Base-by-base conservation (phyloP, 305 asterid species). In the Solanum hybrid region DNA sequence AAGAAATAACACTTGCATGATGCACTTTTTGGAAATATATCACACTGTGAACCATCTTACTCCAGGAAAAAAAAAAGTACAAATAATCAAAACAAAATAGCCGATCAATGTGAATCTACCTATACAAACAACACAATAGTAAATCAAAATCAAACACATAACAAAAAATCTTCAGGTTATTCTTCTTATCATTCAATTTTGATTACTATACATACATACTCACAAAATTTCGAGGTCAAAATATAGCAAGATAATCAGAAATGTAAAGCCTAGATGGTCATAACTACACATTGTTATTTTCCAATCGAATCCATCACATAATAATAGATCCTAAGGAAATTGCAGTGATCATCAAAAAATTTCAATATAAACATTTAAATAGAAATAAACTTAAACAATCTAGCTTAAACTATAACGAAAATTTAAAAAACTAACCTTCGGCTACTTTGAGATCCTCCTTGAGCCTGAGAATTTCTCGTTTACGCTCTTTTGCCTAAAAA, bases 1-100 rank as follows among this genome's bases (percentile, higher is more conserved):
- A 93, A 96, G 95, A 96, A 98, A 93, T 95, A 96, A 95, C 99
- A 98, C 89, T 95, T 98, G 95, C 99, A 98, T 32, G 95, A 91
- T 76, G 93, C 94, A 89, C 90, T 91, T 91, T 91, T 94, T 19
- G 98, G 98, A 94, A 94, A 95, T 87, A 95, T 90, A 90, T 95
- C 99, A 38, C 89, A 94, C 88, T 94, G 96, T 89, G 93, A 86
- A 45, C 97, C 96, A 90, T 95, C 99, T 97, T 92, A 77, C 64
- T 38, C 86, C 64, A 37, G 45, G 2, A 22, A n/a, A 11, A 76
- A 10, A 36, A 37, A 24, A 64, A 8, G 72, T 29, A 9, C 4
- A 78, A 12, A 79, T 26, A 90, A 78, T 72, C 89, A 88, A 92
- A 34, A 38, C 2, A 85, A 6, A 85, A n/a, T 78, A 11, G 60